Percentiles rank a stretch among this genome's conserved stretches.
These are phyloP conservation scores for Cyclotella baltica DNA, from an alignment of 108 stramenopile genomes.

Conservation along the genomic window DNA sequence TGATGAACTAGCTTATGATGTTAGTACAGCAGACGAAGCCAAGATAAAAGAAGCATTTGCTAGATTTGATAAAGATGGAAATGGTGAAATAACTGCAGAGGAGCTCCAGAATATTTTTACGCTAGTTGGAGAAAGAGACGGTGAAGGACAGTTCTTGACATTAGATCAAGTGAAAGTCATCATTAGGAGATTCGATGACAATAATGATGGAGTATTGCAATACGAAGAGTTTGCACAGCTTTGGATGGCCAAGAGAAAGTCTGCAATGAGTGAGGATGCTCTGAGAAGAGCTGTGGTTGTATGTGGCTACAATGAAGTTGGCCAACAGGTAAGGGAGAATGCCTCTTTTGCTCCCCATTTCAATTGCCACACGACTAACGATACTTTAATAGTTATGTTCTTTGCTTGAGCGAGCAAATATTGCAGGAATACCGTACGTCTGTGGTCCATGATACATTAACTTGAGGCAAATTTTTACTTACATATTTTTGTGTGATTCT, in stretches of 20 bases:
- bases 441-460: neutral
- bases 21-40: slow-evolving; percentile 54
- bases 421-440: slow-evolving; percentile 41
- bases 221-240: slow-evolving; percentile 57
- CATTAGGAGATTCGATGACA: slow-evolving; percentile 52
- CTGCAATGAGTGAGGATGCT: slow-evolving; percentile 51
- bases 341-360: too few relatives aligned
- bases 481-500: neutral
- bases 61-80: slow-evolving; percentile 73
- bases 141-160: slow-evolving; percentile 50
- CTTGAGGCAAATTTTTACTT: neutral
- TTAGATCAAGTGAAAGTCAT: slow-evolving; percentile 57
- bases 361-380: too few relatives aligned
- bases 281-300: slow-evolving; percentile 58
- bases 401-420: slow-evolving; percentile 45
- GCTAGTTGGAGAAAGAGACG: slow-evolving; percentile 57
- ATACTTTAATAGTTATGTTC: too few relatives aligned
- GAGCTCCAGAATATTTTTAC: slow-evolving; percentile 55
- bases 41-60: slow-evolving; percentile 69
- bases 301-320: slow-evolving; percentile 65
- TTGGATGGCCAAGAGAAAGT: slow-evolving; percentile 59
- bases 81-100: slow-evolving; percentile 63
- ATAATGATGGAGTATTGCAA: slow-evolving; percentile 50
- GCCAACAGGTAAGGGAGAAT: too few relatives aligned
- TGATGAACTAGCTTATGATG: slow-evolving; percentile 55